These are phyloP conservation scores for Cotoneaster glaucophyllus DNA, from an alignment of 306 rosid genomes.

Conservation along the genomic window DNA sequence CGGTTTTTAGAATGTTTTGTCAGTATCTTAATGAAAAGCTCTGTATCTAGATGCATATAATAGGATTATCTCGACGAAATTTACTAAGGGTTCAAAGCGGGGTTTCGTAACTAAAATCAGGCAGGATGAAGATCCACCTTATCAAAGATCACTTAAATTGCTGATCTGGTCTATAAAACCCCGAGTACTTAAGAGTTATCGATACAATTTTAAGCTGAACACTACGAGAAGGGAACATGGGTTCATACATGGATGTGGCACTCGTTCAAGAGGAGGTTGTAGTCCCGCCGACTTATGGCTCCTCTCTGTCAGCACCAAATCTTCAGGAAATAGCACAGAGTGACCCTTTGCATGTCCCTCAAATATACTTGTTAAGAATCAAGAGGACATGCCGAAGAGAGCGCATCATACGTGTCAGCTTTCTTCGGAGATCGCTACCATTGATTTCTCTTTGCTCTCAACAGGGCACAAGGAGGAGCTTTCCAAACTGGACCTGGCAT, in stretches of 20 bases:
- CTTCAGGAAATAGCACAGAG: too few species aligned
- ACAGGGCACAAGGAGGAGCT: too few species aligned
- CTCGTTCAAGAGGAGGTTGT: background rate
- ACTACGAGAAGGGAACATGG: background rate
- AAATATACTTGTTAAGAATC: too few species aligned
- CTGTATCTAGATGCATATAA: background rate
- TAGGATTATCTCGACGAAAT: background rate
- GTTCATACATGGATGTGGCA: background rate
- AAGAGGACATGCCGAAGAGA: too few species aligned
- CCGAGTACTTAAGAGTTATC: background rate
- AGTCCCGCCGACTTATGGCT: too few species aligned
- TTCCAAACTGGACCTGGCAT: too few species aligned
- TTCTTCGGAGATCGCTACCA: too few species aligned
- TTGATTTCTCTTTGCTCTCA: too few species aligned
- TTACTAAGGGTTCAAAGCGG: background rate
- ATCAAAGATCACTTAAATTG: background rate
- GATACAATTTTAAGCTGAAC: background rate
- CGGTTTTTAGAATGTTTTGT: background rate
- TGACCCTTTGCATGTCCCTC: too few species aligned
- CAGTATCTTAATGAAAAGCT: too few species aligned
- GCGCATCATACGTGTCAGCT: too few species aligned
- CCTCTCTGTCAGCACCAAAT: too few species aligned
- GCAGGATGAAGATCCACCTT: background rate
- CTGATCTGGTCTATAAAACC: background rate
- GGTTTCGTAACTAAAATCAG: background rate